Conservation (phyloP, 108 stramenopile genomes). For the Parietichytrium sp. region DNA sequence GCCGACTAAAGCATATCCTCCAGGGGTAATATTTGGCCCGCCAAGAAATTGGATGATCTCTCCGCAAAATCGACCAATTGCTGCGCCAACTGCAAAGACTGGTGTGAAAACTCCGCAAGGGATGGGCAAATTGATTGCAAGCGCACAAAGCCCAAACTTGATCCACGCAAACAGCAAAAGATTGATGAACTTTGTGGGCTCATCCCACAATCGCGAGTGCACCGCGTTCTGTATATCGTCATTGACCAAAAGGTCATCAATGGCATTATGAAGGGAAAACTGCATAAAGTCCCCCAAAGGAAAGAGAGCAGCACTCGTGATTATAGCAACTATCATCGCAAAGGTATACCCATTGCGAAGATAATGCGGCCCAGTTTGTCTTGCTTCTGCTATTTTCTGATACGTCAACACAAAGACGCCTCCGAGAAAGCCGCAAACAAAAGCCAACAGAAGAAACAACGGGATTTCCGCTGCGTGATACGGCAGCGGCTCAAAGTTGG, state of each 20-base stretch:
- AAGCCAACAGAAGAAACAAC: conserved; percentile 30
- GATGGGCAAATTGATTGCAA: conserved; percentile 42
- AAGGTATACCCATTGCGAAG: background rate
- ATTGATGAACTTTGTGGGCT: background rate
- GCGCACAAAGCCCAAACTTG: conserved; percentile 25
- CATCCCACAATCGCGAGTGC: conserved; percentile 10
- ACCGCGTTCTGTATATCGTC: background rate
- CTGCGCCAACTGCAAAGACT: conserved; percentile 51
- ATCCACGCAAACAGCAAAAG: conserved; percentile 39
- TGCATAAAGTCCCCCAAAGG: conserved; percentile 36
- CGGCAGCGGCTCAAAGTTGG: conserved; percentile 31
- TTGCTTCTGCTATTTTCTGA: background rate
- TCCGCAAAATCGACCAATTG: conserved; percentile 52
- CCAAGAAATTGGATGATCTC: conserved; percentile 35
- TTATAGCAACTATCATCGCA: background rate
- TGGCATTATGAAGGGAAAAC: background rate
- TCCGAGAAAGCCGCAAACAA: conserved; percentile 37
- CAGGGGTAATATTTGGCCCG: conserved; percentile 16
- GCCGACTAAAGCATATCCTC: conserved; percentile 53
- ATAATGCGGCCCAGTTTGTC: background rate
- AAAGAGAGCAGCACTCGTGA: background rate
- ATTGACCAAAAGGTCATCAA: conserved; percentile 18
- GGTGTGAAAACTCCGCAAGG: conserved; percentile 59
- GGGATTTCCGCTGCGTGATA: conserved; percentile 33
- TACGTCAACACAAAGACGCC: conserved; percentile 32